These are phyloP conservation scores for Candida pseudofarinosa DNA, from an alignment of 805 yeast genomes.

Conservation along the genomic window DNA sequence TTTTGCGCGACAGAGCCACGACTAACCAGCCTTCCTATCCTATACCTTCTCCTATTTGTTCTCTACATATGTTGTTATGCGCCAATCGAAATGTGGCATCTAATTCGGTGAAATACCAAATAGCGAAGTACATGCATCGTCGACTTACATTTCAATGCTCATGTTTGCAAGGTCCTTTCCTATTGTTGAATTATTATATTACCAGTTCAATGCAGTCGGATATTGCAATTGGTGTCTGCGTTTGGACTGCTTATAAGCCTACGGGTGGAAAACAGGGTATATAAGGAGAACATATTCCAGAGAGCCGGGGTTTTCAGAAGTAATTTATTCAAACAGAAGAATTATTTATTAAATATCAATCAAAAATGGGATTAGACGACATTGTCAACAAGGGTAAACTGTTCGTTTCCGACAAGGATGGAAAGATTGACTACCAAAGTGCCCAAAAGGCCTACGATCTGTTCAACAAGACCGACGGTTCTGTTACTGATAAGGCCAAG, in stretches of 20 bases:
- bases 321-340: too few relatives aligned
- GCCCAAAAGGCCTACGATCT: slow-evolving; percentile 34
- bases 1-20: neutral
- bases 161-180: neutral
- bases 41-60: neutral
- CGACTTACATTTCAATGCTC: neutral
- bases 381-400: slow-evolving; percentile 30
- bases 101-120: neutral
- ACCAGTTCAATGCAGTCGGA: neutral
- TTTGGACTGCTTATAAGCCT: neutral
- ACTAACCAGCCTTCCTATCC: neutral
- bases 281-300: neutral
- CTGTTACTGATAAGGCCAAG: slow-evolving; percentile 31
- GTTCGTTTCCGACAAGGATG: slow-evolving; percentile 22
- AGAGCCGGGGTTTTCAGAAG: too few relatives aligned
- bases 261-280: neutral
- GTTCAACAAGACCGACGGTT: slow-evolving; percentile 25
- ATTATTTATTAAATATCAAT: neutral
- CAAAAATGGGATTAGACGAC: slow-evolving; percentile 27
- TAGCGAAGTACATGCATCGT: neutral
- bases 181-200: neutral
- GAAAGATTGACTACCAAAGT: slow-evolving; percentile 24
- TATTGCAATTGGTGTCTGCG: neutral
- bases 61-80: neutral
- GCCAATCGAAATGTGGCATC: neutral